phyloP scores from a whole-genome alignment of 2,329 filamentous ascomycete species.

The Coniochaeta sp. region DNA sequence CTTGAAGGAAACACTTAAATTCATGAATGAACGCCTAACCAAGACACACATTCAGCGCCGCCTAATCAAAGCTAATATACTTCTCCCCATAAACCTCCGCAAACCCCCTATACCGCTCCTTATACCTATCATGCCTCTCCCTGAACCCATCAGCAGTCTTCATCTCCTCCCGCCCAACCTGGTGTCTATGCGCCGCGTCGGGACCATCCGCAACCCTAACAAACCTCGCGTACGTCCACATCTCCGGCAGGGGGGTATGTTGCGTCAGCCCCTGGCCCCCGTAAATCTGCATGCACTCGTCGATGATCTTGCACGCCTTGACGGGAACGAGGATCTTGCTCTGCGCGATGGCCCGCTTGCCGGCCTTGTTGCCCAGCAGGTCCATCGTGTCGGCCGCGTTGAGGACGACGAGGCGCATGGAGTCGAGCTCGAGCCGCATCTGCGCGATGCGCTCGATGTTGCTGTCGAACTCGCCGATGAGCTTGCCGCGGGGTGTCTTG shows the following conservation, averaged over 20 bases:
- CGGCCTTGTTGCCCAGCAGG: constrained; percentile 29
- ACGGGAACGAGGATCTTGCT: constrained; percentile 34
- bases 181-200: constrained; percentile 31
- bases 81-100: constrained; percentile 23
- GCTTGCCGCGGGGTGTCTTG: constrained; percentile 29
- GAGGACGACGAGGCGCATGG: constrained; percentile 29
- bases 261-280: constrained; percentile 32
- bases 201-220: constrained; percentile 33
- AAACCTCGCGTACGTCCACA: constrained; percentile 34
- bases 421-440: constrained; percentile 32
- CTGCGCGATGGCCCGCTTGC: constrained; percentile 31
- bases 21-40: too few species aligned
- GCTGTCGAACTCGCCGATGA: constrained; percentile 25
- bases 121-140: constrained; percentile 25
- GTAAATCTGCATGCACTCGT: constrained; percentile 35
- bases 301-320: constrained; percentile 28
- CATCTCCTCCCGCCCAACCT: constrained; percentile 32
- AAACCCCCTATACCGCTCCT: constrained; percentile 23
- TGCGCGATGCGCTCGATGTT: constrained; percentile 32
- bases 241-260: constrained; percentile 31
- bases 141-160: constrained; percentile 27
- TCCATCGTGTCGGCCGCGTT: constrained; percentile 35
- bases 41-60: constrained; percentile 8
- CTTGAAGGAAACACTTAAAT: too few species aligned
- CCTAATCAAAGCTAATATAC: too few species aligned